phyloP scores from a whole-genome alignment of 441 rosid genomes.

The Pelargonium exstipulatum region DNA sequence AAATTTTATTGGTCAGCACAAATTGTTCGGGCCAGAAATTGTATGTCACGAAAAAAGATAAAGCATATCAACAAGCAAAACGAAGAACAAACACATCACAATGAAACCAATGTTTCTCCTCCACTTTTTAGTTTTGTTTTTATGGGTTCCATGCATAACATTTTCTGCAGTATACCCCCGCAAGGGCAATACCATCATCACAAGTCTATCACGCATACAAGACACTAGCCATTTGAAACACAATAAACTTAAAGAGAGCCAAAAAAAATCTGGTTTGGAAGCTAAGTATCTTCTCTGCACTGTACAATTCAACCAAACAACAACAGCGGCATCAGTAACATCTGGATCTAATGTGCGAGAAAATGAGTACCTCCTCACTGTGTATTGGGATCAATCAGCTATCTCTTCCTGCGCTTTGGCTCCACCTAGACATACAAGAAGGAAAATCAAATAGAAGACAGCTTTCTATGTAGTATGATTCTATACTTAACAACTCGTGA shows the following conservation, averaged over 20 bases:
- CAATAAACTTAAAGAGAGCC: slow-evolving; percentile 6
- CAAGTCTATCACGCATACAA: slow-evolving; percentile 29
- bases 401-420: slow-evolving; percentile 67
- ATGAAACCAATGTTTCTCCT: slow-evolving; percentile 15
- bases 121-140: slow-evolving; percentile 13
- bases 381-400: slow-evolving; percentile 17
- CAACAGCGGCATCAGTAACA: slow-evolving; percentile 17
- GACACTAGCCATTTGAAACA: slow-evolving; percentile 15
- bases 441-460: background rate
- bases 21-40: too few relatives aligned
- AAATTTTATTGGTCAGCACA: too few relatives aligned
- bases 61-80: too few relatives aligned
- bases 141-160: slow-evolving; percentile 13
- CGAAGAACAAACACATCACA: too few relatives aligned
- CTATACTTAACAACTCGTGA: background rate
- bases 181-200: slow-evolving; percentile 18
- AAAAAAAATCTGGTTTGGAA: slow-evolving; percentile 29
- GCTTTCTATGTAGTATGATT: background rate
- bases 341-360: slow-evolving; percentile 26
- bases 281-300: slow-evolving; percentile 38
- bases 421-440: slow-evolving; percentile 45
- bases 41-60: too few relatives aligned
- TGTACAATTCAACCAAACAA: slow-evolving; percentile 36
- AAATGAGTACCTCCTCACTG: slow-evolving; percentile 25
- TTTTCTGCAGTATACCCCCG: slow-evolving; percentile 16